A percentile compares a stretch with the other conserved stretches of the same genome.
phyloP scores from a whole-genome alignment of 2,329 filamentous ascomycete genomes.

The Chaetomiaceae sp. region DNA sequence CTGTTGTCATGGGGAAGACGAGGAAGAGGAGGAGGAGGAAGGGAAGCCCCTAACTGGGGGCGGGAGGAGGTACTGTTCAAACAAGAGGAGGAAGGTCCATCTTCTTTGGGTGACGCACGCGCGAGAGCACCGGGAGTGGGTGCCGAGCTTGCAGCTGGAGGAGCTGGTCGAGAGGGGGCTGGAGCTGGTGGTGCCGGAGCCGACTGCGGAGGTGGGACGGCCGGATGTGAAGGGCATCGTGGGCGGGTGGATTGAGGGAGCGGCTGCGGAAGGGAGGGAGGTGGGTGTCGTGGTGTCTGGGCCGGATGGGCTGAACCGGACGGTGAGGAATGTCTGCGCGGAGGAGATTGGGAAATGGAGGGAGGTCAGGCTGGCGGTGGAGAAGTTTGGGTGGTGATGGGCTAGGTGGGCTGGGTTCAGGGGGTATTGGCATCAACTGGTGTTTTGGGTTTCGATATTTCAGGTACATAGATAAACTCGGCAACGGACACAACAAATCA shows the following conservation, averaged over 20 bases:
- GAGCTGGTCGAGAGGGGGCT: conserved; percentile 47
- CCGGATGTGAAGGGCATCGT: conserved; percentile 48
- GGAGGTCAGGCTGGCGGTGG: conserved; percentile 50
- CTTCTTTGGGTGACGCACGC: conserved; percentile 58
- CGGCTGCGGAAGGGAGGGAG: conserved; percentile 26
- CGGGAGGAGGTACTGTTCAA: no score
- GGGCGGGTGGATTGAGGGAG: conserved; percentile 31
- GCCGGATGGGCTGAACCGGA: conserved; percentile 56
- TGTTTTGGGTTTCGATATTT: no score
- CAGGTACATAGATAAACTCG: no score
- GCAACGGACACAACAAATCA: no score
- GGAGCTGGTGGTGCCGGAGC: conserved; percentile 48
- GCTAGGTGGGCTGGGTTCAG: no score
- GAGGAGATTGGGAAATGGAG: conserved; percentile 42
- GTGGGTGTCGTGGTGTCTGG: conserved; percentile 56
- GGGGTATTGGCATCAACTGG: no score
- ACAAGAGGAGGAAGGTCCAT: conserved; percentile 35
- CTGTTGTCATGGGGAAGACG: background rate
- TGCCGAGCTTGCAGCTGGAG: conserved; percentile 44
- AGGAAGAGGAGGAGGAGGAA: background rate
- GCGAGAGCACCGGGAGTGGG: conserved; percentile 48
- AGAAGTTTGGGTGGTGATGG: conserved; percentile 63
- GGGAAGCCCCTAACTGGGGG: background rate
- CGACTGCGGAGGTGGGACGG: conserved; percentile 48
- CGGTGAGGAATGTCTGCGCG: conserved; percentile 55